phyloP scores from a whole-genome alignment of 2,329 filamentous ascomycete species.

The Trichoderma sp. region DNA sequence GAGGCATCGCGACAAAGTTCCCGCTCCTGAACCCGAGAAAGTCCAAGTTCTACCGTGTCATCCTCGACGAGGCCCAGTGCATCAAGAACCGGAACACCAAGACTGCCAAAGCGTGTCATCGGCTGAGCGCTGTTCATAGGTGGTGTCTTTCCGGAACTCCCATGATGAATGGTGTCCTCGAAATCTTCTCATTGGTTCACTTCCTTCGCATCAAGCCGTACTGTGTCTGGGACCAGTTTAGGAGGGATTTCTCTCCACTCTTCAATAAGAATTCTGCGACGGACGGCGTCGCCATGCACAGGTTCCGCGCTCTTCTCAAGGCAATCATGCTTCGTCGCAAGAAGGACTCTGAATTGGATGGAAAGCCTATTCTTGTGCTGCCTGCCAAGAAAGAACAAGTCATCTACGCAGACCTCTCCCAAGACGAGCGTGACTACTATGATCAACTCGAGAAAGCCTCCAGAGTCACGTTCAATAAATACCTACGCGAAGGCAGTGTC shows the following conservation, averaged over 20 bases:
- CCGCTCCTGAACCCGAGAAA: conserved; percentile 62
- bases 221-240: conserved; percentile 64
- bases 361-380: conserved; percentile 75
- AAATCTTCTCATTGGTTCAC: conserved; percentile 74
- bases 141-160: conserved; percentile 85
- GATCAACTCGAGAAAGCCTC: conserved; percentile 70
- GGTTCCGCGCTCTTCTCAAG: conserved; percentile 74
- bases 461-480: conserved; percentile 74
- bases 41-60: conserved; percentile 74
- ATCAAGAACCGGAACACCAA: conserved; percentile 80
- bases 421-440: conserved; percentile 77
- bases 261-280: conserved; percentile 51
- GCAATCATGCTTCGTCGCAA: conserved; percentile 81
- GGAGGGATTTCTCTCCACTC: conserved; percentile 49
- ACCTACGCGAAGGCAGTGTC: conserved; percentile 68
- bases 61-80: conserved; percentile 82
- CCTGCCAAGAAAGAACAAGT: conserved; percentile 76
- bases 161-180: conserved; percentile 82
- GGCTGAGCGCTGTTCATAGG: conserved; percentile 67
- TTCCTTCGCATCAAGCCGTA: conserved; percentile 81
- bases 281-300: conserved; percentile 65
- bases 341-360: conserved; percentile 78
- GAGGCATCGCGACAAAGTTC: conserved; percentile 45
- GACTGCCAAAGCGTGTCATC: conserved; percentile 67
- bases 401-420: conserved; percentile 70